A percentile compares a stretch with the other conserved stretches of the same genome.
phyloP scores from a whole-genome alignment of 148 eudicot genomes.

The Amaranthus cruentus region DNA sequence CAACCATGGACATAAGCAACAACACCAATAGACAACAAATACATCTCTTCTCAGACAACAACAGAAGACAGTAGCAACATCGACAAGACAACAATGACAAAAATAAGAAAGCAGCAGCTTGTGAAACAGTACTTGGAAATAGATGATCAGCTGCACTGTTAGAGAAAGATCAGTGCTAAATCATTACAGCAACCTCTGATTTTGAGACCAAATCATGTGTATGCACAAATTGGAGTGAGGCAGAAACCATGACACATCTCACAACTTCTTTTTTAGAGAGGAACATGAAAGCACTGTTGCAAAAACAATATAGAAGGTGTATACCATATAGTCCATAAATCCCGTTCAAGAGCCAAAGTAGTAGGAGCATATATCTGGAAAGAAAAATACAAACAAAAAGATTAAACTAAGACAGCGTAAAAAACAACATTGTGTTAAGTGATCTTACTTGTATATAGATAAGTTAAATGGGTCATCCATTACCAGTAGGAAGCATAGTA shows the following conservation, averaged over 20 bases:
- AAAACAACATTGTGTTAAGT: not conserved
- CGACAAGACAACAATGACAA: too few relatives aligned
- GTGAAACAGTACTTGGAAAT: too few relatives aligned
- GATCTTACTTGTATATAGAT: conserved; percentile 66
- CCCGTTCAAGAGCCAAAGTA: conserved; percentile 89
- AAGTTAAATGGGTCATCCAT: conserved; percentile 91
- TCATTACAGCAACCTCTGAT: too few relatives aligned
- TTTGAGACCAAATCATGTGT: too few relatives aligned
- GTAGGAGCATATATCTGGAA: conserved; percentile 92
- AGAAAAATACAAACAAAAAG: not conserved
- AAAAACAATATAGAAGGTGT: not conserved
- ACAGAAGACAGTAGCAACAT: too few relatives aligned
- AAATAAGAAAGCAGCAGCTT: too few relatives aligned
- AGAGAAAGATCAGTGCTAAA: too few relatives aligned
- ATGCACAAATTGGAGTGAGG: not conserved
- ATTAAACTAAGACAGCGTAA: not conserved
- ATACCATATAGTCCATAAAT: conserved; percentile 92
- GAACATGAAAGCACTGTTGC: not conserved
- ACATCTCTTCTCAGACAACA: too few relatives aligned
- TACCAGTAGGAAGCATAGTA: conserved; percentile 85
- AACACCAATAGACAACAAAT: too few relatives aligned
- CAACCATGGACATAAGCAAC: too few relatives aligned
- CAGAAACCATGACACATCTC: not conserved
- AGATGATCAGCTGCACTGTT: too few relatives aligned
- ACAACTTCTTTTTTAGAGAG: not conserved